Evolutionary conservation across 805 yeast species (phyloP), one percentile per base, ranked within the genome.

Genomic region (Blastobotrys attinorum): DNA sequence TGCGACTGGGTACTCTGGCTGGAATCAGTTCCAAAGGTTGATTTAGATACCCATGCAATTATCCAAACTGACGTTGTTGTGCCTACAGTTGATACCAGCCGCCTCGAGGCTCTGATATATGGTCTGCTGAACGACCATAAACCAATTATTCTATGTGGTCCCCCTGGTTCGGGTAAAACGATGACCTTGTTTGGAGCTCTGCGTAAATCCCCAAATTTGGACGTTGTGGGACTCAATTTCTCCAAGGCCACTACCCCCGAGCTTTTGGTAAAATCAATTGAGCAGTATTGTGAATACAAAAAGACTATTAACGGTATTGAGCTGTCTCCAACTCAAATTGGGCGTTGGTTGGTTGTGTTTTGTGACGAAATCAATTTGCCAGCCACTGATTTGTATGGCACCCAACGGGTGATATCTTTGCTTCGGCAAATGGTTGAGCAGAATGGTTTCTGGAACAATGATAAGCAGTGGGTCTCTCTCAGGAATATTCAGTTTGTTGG

Each of bases 101-200:
- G 79, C 44, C 84, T 84, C 45, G 90, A 85, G 47, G 58, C 65
- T 1, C 54, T 84, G 8, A 68, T 90, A 1, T 73, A 71, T 43
- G 66, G 79, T 0, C 59, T 83, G 2, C 54, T 89, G 31, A 66
- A 68, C 27, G 75, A 75, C 37, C 80, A 74, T 43, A 64, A 65
- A 32, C 77, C 94, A 0, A 59, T 86, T 15, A 67, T 90, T 22
- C 67, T 90, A 18, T 87, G 96, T 62, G 97, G 97, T 2, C 97
- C 97, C 0, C 97, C 97, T 0, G 97, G 97, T 3, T 83, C 96
- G 0, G 97, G 97, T 46, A 90, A 90, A 58, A 89, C 97, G 0
- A 89, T 90, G 97, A 79, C 89, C 0, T 63, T 90, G 16, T 71
- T 85, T 51, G 76, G 81, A 38, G 79, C 87, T 0, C 58, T 90